A percentile compares a stretch with the other conserved stretches of the same genome.
Conservation (phyloP, 192 early-diverging fungal genomes). For the Linnemannia zychae region DNA sequence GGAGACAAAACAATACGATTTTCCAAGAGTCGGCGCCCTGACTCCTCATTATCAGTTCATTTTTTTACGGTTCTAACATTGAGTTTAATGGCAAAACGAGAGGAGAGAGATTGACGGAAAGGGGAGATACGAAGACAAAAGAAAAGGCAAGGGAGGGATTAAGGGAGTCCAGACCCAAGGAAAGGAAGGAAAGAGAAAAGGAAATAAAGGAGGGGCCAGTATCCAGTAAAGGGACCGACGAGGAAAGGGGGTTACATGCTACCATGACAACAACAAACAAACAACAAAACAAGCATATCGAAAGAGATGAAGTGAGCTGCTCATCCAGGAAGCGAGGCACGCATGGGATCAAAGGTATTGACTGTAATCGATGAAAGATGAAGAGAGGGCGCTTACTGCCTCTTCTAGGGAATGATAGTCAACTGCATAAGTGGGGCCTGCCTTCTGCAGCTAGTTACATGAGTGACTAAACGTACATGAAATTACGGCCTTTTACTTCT, state of each 20-base stretch:
- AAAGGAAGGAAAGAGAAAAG: not conserved
- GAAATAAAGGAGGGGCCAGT: not conserved
- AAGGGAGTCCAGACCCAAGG: not conserved
- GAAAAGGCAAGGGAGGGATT: not conserved
- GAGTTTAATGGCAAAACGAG: not conserved
- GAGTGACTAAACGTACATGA: no score
- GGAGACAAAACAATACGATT: not conserved
- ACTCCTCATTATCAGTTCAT: not conserved
- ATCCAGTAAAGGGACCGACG: not conserved
- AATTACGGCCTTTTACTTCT: no score
- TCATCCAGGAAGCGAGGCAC: not conserved
- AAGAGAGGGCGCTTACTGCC: not conserved
- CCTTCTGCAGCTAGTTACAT: not conserved
- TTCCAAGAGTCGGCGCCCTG: not conserved
- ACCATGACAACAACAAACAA: not conserved
- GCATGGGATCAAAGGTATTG: not conserved
- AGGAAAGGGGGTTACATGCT: not conserved
- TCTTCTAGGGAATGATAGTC: not conserved
- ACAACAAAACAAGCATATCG: not conserved
- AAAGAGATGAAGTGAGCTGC: no score
- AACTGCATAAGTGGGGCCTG: not conserved
- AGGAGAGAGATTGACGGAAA: not conserved
- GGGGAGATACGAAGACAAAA: not conserved
- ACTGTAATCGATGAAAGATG: not conserved
- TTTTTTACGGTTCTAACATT: not conserved